Conservation (phyloP, 2,329 filamentous ascomycete species). For the Cladosporium sp. region DNA sequence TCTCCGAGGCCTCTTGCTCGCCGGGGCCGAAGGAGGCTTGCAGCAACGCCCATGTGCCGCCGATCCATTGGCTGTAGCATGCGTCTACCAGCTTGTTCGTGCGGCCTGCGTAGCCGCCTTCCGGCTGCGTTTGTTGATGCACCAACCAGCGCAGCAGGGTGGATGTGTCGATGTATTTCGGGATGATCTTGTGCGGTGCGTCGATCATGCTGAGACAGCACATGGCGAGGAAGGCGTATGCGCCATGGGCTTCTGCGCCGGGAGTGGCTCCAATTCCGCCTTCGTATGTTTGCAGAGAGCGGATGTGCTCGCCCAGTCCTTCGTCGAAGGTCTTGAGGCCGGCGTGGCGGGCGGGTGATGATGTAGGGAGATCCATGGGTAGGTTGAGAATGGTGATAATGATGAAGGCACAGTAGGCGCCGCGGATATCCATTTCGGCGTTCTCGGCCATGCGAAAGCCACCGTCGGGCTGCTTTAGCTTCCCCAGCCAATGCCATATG, state of each 20-base stretch:
- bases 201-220: conserved; percentile 85
- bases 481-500: conserved; percentile 89
- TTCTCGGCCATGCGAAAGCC: conserved; percentile 84
- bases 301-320: conserved; percentile 74
- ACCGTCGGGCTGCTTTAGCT: conserved; percentile 79
- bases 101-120: conserved; percentile 87
- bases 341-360: conserved; percentile 62
- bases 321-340: conserved; percentile 66
- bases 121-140: conserved; percentile 81
- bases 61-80: conserved; percentile 98
- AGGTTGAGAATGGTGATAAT: conserved; percentile 79
- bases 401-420: conserved; percentile 86
- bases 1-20: conserved; percentile 26
- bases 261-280: conserved; percentile 86
- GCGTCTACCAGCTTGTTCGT: conserved; percentile 98
- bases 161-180: conserved; percentile 72
- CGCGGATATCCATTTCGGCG: conserved; percentile 91
- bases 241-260: conserved; percentile 88
- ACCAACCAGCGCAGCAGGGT: conserved; percentile 83
- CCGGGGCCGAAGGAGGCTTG: conserved; percentile 65
- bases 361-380: conserved; percentile 70
- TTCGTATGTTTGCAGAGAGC: conserved; percentile 89
- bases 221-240: conserved; percentile 92
- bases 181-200: conserved; percentile 68
- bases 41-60: conserved; percentile 87